Conservation (phyloP, 2,329 filamentous ascomycete species). For the Ascochyta viciae-villosae region DNA sequence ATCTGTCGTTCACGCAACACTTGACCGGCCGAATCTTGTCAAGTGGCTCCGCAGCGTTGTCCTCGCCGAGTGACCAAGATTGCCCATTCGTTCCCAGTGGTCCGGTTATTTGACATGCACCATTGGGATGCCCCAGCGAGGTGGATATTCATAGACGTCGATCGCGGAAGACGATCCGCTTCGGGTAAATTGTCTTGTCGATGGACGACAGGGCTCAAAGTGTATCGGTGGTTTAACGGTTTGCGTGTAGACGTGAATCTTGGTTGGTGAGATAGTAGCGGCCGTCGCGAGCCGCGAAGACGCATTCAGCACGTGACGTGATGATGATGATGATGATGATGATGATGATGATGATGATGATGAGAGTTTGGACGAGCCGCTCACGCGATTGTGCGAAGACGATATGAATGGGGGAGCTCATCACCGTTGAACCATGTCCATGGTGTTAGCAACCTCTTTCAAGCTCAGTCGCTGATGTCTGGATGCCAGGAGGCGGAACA, state of each 20-base stretch:
- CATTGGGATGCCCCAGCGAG: conserved; percentile 4
- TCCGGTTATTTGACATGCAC: conserved; percentile 1
- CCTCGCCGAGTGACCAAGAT: neutral
- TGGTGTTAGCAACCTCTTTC: neutral
- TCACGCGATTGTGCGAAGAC: neutral
- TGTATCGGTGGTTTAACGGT: conserved; percentile 22
- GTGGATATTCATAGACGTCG: conserved; percentile 12
- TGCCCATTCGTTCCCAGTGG: neutral
- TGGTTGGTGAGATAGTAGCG: conserved; percentile 12
- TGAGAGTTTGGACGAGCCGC: neutral
- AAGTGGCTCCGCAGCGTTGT: neutral
- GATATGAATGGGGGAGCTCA: neutral
- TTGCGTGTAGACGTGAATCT: conserved; percentile 6
- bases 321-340: conserved; percentile 1
- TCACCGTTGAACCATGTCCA: neutral
- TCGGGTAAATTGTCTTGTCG: conserved; percentile 3
- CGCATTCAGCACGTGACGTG: conserved; percentile 5
- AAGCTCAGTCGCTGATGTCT: neutral
- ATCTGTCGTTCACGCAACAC: conserved; percentile 1
- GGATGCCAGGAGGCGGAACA: neutral
- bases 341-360: conserved; percentile 7
- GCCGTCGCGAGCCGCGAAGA: conserved; percentile 6
- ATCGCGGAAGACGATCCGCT: conserved; percentile 16
- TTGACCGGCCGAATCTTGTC: neutral
- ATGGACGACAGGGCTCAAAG: conserved; percentile 10